These are phyloP conservation scores for Coemansia sp. DNA, from an alignment of 192 early-diverging fungal species.

Conservation along the genomic window DNA sequence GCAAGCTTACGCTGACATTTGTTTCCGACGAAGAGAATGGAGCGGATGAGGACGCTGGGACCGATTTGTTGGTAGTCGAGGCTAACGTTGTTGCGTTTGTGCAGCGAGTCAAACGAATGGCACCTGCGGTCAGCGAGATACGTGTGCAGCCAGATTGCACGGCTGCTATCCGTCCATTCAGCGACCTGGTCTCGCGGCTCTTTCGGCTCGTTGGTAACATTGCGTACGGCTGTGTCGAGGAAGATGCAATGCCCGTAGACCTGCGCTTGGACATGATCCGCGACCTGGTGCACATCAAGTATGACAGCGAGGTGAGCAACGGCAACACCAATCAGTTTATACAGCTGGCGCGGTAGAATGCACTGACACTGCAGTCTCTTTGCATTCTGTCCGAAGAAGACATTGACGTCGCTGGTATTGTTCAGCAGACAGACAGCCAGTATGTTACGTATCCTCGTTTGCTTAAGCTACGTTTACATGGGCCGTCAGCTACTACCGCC, in stretches of 20 bases:
- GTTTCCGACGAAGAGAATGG: neutral
- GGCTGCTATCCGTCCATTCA: neutral
- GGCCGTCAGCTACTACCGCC: too few relatives aligned
- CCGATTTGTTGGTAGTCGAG: neutral
- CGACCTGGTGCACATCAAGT: neutral
- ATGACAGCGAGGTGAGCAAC: too few relatives aligned
- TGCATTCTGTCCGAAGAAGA: neutral
- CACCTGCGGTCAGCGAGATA: neutral
- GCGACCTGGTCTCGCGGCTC: neutral
- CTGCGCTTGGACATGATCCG: neutral
- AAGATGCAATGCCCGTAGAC: neutral
- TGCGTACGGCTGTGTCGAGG: neutral
- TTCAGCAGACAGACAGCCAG: neutral
- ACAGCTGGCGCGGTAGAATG: neutral
- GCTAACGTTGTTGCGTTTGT: neutral
- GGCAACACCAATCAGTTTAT: neutral
- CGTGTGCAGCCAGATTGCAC: neutral
- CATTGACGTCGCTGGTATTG: neutral
- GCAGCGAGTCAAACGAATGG: neutral
- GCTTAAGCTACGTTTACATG: neutral
- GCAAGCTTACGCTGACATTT: neutral
- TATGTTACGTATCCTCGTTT: neutral
- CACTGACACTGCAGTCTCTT: neutral
- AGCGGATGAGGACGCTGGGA: neutral
- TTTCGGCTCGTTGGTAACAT: neutral